A percentile compares a stretch with the other conserved stretches of the same genome.
These are phyloP conservation scores for Parietichytrium sp. DNA, from an alignment of 108 stramenopile species.

Conservation along the genomic window DNA sequence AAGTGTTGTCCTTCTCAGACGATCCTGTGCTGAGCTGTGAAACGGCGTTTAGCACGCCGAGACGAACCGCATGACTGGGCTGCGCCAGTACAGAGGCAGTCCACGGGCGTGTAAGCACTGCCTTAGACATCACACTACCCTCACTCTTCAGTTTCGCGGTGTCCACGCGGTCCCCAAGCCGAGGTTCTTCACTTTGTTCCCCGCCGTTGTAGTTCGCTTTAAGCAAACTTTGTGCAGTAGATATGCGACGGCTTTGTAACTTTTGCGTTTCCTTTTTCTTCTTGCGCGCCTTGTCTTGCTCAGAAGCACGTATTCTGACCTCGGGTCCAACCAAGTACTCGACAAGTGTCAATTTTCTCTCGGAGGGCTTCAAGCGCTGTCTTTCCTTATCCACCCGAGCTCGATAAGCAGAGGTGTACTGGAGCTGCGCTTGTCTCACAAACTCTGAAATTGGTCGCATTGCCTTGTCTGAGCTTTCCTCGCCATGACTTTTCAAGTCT, in stretches of 20 bases:
- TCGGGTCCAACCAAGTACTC: constrained; percentile 28
- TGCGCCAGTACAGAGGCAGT: too few species aligned
- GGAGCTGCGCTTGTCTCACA: not conserved
- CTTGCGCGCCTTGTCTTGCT: not conserved
- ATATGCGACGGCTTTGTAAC: not conserved
- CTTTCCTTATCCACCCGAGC: not conserved
- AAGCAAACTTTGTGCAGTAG: not conserved
- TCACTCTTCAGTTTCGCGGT: too few species aligned
- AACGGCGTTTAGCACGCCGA: too few species aligned
- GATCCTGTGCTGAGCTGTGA: too few species aligned
- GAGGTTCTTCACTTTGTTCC: not conserved
- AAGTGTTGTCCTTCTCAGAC: too few species aligned
- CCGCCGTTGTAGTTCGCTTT: not conserved
- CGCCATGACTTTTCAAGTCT: not conserved
- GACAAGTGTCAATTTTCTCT: constrained; percentile 21
- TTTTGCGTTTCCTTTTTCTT: not conserved
- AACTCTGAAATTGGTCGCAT: not conserved
- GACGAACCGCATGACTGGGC: too few species aligned
- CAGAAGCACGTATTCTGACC: not conserved
- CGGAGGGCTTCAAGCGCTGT: not conserved
- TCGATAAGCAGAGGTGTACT: not conserved
- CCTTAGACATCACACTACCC: too few species aligned
- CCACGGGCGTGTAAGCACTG: too few species aligned
- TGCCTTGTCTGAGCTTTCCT: not conserved
- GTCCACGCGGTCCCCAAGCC: too few species aligned